Percentiles rank a stretch among this genome's conserved stretches.
Evolutionary conservation across 768 basidiomycete genomes (phyloP).

Genomic region (Serpula lacrymans): DNA sequence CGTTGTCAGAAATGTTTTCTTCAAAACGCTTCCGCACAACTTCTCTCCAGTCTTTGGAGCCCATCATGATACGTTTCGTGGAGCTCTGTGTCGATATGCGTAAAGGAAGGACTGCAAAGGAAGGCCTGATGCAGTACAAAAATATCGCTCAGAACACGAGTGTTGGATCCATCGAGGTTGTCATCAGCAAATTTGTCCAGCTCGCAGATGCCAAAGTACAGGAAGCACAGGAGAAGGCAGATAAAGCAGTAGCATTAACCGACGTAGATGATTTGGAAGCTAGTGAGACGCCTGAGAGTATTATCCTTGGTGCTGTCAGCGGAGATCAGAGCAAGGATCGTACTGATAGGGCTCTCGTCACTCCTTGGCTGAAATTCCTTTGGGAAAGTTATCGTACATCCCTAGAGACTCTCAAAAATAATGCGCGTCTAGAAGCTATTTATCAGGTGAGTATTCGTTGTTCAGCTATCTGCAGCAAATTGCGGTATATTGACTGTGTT

Average conservation of each 20-base stretch:
- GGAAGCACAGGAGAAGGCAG: conserved; percentile 85
- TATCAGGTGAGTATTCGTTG: conserved; percentile 69
- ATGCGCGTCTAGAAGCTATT: conserved; percentile 85
- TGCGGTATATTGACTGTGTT: no score
- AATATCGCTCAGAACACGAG: conserved; percentile 94
- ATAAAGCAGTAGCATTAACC: conserved; percentile 63
- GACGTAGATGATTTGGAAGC: conserved; percentile 96
- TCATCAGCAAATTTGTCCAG: conserved; percentile 82
- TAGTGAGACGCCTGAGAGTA: conserved; percentile 90
- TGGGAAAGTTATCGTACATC: conserved; percentile 98
- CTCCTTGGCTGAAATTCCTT: conserved; percentile 97
- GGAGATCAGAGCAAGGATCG: conserved; percentile 90
- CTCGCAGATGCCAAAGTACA: conserved; percentile 78
- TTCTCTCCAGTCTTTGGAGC: conserved; percentile 83
- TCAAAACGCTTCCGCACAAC: conserved; percentile 94
- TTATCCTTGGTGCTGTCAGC: conserved; percentile 85
- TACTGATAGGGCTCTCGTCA: conserved; percentile 91
- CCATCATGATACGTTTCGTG: conserved; percentile 94
- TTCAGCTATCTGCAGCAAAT: no score
- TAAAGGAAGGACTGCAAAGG: conserved; percentile 90
- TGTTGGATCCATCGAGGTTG: conserved; percentile 87
- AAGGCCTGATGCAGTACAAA: conserved; percentile 96
- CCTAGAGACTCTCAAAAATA: conserved; percentile 94
- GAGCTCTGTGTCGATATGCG: conserved; percentile 95
- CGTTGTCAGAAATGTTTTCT: conserved; percentile 87